Base-by-base conservation (phyloP, 2,329 filamentous ascomycete species). In the Talaromyces sp. region DNA sequence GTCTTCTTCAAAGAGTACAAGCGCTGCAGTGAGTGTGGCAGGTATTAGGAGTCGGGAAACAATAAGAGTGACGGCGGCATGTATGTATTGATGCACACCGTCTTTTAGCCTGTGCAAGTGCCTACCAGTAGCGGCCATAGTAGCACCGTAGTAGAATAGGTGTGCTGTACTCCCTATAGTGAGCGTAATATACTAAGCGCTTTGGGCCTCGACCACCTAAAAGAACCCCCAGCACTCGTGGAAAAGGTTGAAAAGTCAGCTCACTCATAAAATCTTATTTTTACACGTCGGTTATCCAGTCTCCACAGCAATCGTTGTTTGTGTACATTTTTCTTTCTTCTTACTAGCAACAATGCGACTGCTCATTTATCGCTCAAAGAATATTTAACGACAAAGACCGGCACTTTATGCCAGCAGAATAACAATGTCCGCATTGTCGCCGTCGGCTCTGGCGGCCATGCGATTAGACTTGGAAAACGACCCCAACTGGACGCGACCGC, bases 401-500 rank as follows among this genome's bases (percentile, higher is more conserved):
- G 39, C 37, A 45, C 37, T 45, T 45, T 27, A 63, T 63, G 61
- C 61, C 50, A 62, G 31, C 19, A 56, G n/a, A 56, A 56, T 37
- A 56, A 37, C 33, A 37, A 60, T 62, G 62, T 58, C 58, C 43
- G 39, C 59, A 50, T 31, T 60, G 59, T 62, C 63, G 63, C 63
- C 63, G 31, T 49, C 59, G 59, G 35, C 50, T 62, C 43, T 57
- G 39, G 60, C 60, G 27, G 35, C 52, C 54, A 50, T 59, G 45
- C 61, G 61, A 47, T 57, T 63, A 13, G 45, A 59, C 31, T 27
- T 52, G 16, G 64, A 57, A 16, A 41, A n/a, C 60, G 60, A 52
- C 27, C 19, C 24, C 24, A 39, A 61, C 33, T 67, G 60, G 66
- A 54, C 45, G 31, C 66, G 67, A 49, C 66, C 66, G 39, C 60